phyloP scores from a whole-genome alignment of 2,329 filamentous ascomycete species.

The Sporothrix euskadiensis region DNA sequence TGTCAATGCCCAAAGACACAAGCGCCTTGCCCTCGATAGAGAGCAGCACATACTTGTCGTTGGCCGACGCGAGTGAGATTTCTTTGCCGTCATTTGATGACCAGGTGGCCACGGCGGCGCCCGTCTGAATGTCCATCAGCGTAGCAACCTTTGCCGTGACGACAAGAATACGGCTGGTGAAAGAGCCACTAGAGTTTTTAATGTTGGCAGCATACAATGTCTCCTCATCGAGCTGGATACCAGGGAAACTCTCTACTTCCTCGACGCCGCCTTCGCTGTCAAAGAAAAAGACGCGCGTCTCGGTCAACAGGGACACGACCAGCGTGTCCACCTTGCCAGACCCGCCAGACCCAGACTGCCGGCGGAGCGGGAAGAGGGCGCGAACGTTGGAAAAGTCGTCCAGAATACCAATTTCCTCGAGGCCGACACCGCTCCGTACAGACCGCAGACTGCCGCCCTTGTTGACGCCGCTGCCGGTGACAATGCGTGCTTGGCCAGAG shows the following conservation, averaged over 20 bases:
- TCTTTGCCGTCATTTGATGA: constrained; percentile 48
- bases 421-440: constrained; percentile 87
- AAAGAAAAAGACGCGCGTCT: constrained; percentile 82
- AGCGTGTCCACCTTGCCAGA: constrained; percentile 62
- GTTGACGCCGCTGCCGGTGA: constrained; percentile 88
- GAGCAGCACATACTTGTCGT: constrained; percentile 67
- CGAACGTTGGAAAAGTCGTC: constrained; percentile 75
- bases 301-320: constrained; percentile 76
- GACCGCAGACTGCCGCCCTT: constrained; percentile 85
- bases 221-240: constrained; percentile 66
- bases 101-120: constrained; percentile 62
- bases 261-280: constrained; percentile 74
- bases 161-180: constrained; percentile 63
- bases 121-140: constrained; percentile 62
- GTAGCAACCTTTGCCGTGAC: constrained; percentile 66
- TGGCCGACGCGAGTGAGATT: constrained; percentile 79
- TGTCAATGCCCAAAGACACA: constrained; percentile 64
- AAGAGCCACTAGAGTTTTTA: constrained; percentile 43
- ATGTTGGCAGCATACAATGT: constrained; percentile 73
- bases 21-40: constrained; percentile 74
- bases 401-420: constrained; percentile 82
- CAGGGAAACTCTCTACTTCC: constrained; percentile 75
- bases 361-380: constrained; percentile 67
- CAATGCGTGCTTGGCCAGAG: constrained; percentile 88
- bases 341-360: constrained; percentile 31